phyloP scores from a whole-genome alignment of 2,329 filamentous ascomycete genomes.

The Diaporthe velutina region DNA sequence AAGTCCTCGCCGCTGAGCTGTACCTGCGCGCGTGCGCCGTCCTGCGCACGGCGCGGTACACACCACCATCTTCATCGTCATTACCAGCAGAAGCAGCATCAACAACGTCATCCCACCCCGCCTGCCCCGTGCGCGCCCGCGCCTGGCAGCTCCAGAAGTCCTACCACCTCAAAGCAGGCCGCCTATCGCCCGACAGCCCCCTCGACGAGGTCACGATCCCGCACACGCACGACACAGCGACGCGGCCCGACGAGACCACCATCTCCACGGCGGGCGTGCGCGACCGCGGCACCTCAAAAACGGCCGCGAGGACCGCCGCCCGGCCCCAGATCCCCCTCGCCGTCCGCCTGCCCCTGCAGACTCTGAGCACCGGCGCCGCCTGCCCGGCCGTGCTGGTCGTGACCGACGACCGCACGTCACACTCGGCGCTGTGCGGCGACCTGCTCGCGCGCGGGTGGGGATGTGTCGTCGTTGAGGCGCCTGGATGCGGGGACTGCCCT shows the following conservation, averaged over 20 bases:
- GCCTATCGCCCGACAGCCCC: constrained; percentile 63
- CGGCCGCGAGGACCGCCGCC: background rate
- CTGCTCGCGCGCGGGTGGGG: constrained; percentile 75
- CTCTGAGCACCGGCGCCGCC: constrained; percentile 45
- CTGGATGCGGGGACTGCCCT: constrained; percentile 76
- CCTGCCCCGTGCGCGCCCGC: constrained; percentile 62
- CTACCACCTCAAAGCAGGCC: constrained; percentile 70
- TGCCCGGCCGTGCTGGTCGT: constrained; percentile 67
- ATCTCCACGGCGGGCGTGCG: background rate
- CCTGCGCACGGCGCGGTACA: constrained; percentile 80
- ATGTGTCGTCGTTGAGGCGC: constrained; percentile 72
- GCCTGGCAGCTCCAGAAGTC: constrained; percentile 77
- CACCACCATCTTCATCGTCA: constrained; percentile 45
- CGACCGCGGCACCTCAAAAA: background rate
- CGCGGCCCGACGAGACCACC: constrained; percentile 6
- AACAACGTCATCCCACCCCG: constrained; percentile 44
- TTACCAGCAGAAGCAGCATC: too few relatives aligned
- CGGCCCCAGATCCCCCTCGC: constrained; percentile 69
- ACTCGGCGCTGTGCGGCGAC: constrained; percentile 70
- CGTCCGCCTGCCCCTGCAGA: constrained; percentile 66
- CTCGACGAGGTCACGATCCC: constrained; percentile 73
- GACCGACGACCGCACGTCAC: constrained; percentile 74
- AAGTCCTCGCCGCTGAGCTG: constrained; percentile 68
- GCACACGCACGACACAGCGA: constrained; percentile 55
- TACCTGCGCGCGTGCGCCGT: constrained; percentile 76